Conservation (phyloP, 1,284 basidiomycete genomes). For the Megacollybia platyphylla region DNA sequence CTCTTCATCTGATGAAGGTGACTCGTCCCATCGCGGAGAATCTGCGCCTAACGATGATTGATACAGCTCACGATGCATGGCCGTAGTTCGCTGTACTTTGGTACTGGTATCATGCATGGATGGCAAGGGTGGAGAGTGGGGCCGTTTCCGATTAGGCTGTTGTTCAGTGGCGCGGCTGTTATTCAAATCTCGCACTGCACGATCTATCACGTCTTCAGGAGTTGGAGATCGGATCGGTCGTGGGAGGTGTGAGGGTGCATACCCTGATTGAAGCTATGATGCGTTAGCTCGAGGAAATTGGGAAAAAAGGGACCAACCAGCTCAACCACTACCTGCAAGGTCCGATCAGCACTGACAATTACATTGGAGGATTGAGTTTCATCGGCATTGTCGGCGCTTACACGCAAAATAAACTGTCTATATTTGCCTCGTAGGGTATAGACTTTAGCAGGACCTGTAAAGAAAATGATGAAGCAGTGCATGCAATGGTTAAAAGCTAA, state of each 20-base stretch:
- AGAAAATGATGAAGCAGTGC: neutral
- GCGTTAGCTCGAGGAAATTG: neutral
- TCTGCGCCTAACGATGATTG: slow-evolving; percentile 8
- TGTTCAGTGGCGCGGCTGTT: neutral
- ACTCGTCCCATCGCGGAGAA: slow-evolving; percentile 9
- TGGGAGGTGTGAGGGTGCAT: neutral
- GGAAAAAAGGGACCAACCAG: slow-evolving; percentile 18
- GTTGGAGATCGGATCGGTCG: neutral
- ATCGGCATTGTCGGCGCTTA: slow-evolving; percentile 35
- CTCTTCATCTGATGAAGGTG: slow-evolving; percentile 19
- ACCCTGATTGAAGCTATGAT: slow-evolving; percentile 12
- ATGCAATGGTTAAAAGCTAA: neutral
- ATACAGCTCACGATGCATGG: slow-evolving; percentile 6
- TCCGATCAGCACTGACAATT: slow-evolving; percentile 28
- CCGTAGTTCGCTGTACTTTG: no score
- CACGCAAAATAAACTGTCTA: slow-evolving; percentile 54
- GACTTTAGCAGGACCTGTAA: slow-evolving; percentile 52
- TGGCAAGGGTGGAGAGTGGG: neutral
- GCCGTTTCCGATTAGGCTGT: neutral
- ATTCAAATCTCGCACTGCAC: neutral
- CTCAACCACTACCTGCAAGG: slow-evolving; percentile 36
- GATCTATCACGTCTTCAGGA: neutral
- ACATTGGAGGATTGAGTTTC: slow-evolving; percentile 30
- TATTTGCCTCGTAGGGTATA: slow-evolving; percentile 58
- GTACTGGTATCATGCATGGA: no score